Conservation (phyloP, 148 eudicot genomes). For the Camellia lanceoleosa region DNA sequence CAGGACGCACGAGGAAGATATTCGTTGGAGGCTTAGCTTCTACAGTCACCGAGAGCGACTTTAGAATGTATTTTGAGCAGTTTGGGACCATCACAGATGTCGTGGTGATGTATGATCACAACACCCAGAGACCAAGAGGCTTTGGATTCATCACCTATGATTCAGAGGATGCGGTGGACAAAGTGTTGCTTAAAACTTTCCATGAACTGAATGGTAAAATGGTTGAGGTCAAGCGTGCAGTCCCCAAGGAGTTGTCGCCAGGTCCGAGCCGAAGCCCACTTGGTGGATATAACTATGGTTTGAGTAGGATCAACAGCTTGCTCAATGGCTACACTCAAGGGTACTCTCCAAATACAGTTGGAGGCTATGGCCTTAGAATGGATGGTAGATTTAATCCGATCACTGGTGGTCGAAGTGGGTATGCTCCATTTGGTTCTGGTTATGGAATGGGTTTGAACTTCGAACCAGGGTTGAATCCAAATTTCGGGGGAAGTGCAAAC, state of each 20-base stretch:
- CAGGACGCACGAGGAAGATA: slow-evolving; percentile 30
- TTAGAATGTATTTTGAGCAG: slow-evolving; percentile 33
- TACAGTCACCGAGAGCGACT: slow-evolving; percentile 30
- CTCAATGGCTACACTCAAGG: slow-evolving; percentile 43
- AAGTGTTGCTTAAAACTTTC: slow-evolving; percentile 29
- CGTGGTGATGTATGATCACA: slow-evolving; percentile 38
- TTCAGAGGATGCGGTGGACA: slow-evolving; percentile 34
- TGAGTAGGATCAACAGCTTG: slow-evolving; percentile 22
- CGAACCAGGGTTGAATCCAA: slow-evolving; percentile 44
- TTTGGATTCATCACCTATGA: slow-evolving; percentile 38
- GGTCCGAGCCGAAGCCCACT: slow-evolving; percentile 31
- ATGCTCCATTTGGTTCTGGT: slow-evolving; percentile 44
- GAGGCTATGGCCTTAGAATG: slow-evolving; percentile 66
- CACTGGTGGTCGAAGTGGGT: slow-evolving; percentile 41
- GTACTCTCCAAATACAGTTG: slow-evolving; percentile 45
- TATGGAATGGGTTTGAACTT: slow-evolving; percentile 51
- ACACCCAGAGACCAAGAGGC: slow-evolving; percentile 39
- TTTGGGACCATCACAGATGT: slow-evolving; percentile 34
- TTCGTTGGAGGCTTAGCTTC: slow-evolving; percentile 38
- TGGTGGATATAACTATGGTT: slow-evolving; percentile 25
- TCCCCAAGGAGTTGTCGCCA: slow-evolving; percentile 34
- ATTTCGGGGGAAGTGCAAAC: slow-evolving; percentile 38
- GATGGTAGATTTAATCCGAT: slow-evolving; percentile 58
- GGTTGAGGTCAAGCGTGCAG: slow-evolving; percentile 40
- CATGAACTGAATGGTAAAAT: slow-evolving; percentile 40